Conservation (phyloP, 139 green algal genomes). For the Parachlorella kessleri region DNA sequence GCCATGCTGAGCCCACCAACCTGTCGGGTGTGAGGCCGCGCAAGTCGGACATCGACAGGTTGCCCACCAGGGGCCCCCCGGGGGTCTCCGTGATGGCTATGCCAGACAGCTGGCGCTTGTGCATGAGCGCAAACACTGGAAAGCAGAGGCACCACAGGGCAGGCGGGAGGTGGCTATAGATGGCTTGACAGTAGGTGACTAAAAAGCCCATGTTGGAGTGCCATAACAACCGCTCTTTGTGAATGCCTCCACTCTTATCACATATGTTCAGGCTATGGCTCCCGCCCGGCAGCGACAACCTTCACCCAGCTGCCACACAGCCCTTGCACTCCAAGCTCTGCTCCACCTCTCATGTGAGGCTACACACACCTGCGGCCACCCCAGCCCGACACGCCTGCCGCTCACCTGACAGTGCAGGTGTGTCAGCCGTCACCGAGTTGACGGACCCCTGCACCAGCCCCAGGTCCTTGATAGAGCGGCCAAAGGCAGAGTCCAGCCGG, state of each 20-base stretch:
- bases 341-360: no score
- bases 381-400: no score
- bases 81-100: constrained; percentile 9
- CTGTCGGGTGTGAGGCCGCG: constrained; percentile 32
- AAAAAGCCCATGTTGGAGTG: no score
- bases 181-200: background rate
- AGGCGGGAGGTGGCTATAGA: background rate
- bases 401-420: constrained; percentile 26
- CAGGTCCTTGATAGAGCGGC: constrained; percentile 3
- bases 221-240: no score
- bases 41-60: constrained; percentile 30
- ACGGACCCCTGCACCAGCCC: constrained; percentile 22
- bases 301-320: no score
- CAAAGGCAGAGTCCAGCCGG: constrained; percentile 23
- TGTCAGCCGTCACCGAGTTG: constrained; percentile 13
- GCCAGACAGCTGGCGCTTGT: constrained; percentile 18
- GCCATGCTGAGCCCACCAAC: no score
- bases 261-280: no score
- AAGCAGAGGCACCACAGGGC: background rate
- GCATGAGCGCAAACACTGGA: constrained; percentile 26
- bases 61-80: constrained; percentile 22
- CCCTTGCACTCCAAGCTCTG: no score
- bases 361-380: no score
- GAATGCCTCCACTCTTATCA: no score
- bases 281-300: no score